phyloP scores from a whole-genome alignment of 768 basidiomycete genomes.

The Auriscalpium orientale region DNA sequence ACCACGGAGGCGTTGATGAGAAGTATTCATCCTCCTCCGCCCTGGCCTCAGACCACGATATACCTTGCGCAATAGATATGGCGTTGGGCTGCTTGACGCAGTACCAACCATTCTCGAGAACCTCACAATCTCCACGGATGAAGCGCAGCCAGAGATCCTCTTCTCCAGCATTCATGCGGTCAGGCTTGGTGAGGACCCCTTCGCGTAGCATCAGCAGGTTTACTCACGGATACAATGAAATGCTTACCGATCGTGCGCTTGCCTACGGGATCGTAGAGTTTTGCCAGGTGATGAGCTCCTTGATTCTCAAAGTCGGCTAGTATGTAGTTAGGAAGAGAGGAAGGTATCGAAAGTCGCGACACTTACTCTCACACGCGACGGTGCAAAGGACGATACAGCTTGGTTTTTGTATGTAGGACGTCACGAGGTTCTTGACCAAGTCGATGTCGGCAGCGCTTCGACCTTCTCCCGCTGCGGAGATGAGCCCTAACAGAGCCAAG shows the following conservation, averaged over 20 bases:
- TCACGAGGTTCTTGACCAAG: conserved; percentile 51
- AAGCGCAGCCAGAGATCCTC: conserved; percentile 5
- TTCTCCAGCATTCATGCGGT: conserved; percentile 8
- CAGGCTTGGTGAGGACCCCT: conserved; percentile 10
- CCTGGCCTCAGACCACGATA: background rate
- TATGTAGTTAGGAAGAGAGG: background rate
- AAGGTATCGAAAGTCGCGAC: conserved; percentile 10
- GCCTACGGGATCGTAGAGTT: conserved; percentile 51
- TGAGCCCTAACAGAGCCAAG: background rate
- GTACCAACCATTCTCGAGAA: background rate
- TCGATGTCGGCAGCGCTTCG: conserved; percentile 51
- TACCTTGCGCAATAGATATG: background rate
- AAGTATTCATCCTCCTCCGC: background rate
- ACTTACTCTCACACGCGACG: conserved; percentile 55
- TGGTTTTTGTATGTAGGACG: conserved; percentile 49
- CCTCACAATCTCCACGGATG: background rate
- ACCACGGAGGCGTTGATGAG: background rate
- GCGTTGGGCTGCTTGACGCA: background rate
- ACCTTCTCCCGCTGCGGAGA: conserved; percentile 47
- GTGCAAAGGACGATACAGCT: conserved; percentile 60
- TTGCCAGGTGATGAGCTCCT: conserved; percentile 59
- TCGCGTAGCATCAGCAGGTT: background rate
- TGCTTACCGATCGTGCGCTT: conserved; percentile 58
- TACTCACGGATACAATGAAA: background rate
- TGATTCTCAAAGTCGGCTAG: conserved; percentile 79